Evolutionary conservation across 2,329 filamentous ascomycete genomes (phyloP).

Genomic region (Colletotrichum euphorbiae): DNA sequence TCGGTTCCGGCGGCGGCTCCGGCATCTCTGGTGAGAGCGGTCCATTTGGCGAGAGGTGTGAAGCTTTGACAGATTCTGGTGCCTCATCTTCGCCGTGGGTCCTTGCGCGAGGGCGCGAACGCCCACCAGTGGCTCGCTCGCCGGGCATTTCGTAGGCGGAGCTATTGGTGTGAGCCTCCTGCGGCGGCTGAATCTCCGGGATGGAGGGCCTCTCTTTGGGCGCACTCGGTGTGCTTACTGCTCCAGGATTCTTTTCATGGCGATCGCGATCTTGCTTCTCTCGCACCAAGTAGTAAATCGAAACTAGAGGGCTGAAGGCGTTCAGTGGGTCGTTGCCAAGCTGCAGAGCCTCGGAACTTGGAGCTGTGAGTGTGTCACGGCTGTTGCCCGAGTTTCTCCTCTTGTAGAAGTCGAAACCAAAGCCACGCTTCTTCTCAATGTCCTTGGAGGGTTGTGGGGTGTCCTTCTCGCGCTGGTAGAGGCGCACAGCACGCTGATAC

Average conservation of each 20-base stretch:
- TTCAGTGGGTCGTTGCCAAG: constrained; percentile 89
- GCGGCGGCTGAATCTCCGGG: constrained; percentile 82
- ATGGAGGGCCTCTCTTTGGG: constrained; percentile 61
- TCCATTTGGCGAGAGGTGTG: constrained; percentile 64
- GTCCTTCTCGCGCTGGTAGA: constrained; percentile 75
- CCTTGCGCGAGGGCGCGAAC: constrained; percentile 85
- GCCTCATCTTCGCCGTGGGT: constrained; percentile 96
- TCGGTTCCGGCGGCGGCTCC: constrained; percentile 69
- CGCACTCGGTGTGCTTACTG: constrained; percentile 44
- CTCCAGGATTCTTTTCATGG: constrained; percentile 62
- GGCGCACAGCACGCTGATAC: constrained; percentile 85
- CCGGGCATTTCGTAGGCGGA: constrained; percentile 88
- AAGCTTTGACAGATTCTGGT: constrained; percentile 76
- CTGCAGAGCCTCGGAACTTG: constrained; percentile 87
- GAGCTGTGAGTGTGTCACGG: constrained; percentile 84
- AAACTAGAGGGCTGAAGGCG: constrained; percentile 91
- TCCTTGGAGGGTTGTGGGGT: constrained; percentile 68
- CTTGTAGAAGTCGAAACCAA: constrained; percentile 97
- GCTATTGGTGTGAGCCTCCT: constrained; percentile 89
- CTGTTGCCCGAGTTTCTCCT: constrained; percentile 89
- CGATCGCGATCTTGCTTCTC: constrained; percentile 91
- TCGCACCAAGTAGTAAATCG: constrained; percentile 94
- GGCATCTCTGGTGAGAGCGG: constrained; percentile 64
- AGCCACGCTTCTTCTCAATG: constrained; percentile 86
- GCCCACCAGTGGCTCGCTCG: constrained; percentile 85